Evolutionary conservation across 73 alveolate species (phyloP), one percentile per base, ranked within the genome.

Genomic region (Paraurostyla sp.): DNA sequence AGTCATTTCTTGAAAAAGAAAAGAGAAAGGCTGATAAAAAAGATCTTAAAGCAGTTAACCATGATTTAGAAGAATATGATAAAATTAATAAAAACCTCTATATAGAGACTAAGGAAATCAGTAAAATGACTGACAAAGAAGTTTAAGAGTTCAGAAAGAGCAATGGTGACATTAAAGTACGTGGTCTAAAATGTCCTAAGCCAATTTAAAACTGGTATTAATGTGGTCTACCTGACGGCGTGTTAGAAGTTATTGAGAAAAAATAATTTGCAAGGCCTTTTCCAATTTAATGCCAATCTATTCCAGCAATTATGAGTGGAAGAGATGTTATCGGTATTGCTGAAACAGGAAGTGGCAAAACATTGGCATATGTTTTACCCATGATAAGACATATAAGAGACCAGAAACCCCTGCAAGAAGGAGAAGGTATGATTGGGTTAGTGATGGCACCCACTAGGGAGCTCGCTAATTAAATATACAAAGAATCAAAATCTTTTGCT

Each of bases 341-440:
- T n/a, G 99, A 98, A 83, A 98, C 99, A 0, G 99, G 99, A 13
- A 91, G 99, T 59, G 99, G 99, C 16, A 98, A 98, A 81, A 98
- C 99, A 1, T 87, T 98, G 27, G 99, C 99, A n/a, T 98, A 97
- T 71, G 88, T 98, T 56, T 96, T 98, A 38, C 99, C 99, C 0
- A 92, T 98, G 98, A 78, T 98, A 15, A 90, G 99, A 27, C 99
- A 98, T 90, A 97, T 98, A 27, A 58, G 94, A 46, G 99, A 96
- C 35, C 92, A 95, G 59, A 91, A 96, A 69, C 97, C 98, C 71
- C 81, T 94, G 46, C 86, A 94, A 87, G 99, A 98, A 91, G 99
- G 98, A 20, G 99, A 95, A 58, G 99, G 99, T 0, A 98, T 98
- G 36, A 97, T 98, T 23, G 99, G 99, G 16, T 87, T 98, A 51